These are phyloP conservation scores for Claviceps sorghi DNA, from an alignment of 2,329 filamentous ascomycete genomes.

Conservation along the genomic window DNA sequence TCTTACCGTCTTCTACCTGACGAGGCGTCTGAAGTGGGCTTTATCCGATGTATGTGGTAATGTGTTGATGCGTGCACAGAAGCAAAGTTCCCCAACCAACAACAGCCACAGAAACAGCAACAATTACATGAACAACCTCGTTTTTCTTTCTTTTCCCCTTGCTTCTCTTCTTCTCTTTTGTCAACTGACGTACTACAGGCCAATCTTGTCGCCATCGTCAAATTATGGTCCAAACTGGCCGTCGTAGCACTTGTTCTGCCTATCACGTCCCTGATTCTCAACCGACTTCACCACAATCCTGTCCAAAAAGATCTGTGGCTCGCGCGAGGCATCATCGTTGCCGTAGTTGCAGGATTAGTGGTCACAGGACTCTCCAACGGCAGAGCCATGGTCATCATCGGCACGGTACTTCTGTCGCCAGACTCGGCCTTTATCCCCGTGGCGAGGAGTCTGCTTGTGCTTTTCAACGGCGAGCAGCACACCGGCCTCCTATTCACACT, in stretches of 20 bases:
- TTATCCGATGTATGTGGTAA: constrained; percentile 1
- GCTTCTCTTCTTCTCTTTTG: neutral
- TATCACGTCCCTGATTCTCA: neutral
- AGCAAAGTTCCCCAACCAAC: no score
- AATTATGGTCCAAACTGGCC: neutral
- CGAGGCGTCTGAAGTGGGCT: neutral
- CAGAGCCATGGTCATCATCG: constrained; percentile 1
- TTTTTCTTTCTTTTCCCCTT: no score
- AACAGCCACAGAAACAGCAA: no score
- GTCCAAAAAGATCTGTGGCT: constrained; percentile 2
- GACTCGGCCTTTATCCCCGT: neutral
- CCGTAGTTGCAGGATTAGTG: neutral
- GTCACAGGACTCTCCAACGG: constrained; percentile 1
- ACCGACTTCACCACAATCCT: neutral
- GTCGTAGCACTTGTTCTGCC: neutral
- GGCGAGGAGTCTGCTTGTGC: constrained; percentile 1
- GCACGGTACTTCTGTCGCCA: constrained; percentile 1
- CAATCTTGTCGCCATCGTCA: neutral
- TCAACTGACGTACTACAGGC: neutral
- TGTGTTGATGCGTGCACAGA: no score
- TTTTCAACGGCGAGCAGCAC: constrained; percentile 1
- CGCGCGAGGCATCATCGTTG: neutral
- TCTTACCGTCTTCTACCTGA: neutral
- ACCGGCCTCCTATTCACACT: neutral
- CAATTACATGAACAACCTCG: no score